Evolutionary conservation across 2,329 filamentous ascomycete species (phyloP), one percentile per base, ranked within the genome.

Genomic region (Colletotrichum sp.): DNA sequence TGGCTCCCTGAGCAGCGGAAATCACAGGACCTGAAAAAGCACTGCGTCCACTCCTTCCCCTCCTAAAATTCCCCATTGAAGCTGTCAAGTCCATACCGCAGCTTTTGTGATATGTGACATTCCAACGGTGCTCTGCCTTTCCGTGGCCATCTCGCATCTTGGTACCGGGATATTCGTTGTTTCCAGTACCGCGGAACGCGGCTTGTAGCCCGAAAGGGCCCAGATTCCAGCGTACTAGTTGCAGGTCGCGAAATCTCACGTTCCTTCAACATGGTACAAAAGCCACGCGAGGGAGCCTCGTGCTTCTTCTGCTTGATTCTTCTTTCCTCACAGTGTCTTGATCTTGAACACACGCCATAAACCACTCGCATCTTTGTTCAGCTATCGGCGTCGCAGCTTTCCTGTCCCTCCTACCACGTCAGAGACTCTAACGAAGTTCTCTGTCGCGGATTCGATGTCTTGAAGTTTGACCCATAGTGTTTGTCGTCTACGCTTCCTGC

Each of bases 151-250:
- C 27, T 13, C 52, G 59, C 34, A 27, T 34, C 44, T 65, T 27
- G 16, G 36, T 30, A 32, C 68, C 63, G 52, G 68, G 34, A 61
- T 65, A 27, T 6, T 16, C 16, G 65, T 59, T 34, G 59, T 73
- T 68, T 65, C 64, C 74, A 73, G 70, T 39, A 69, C 70, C 74
- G 74, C 74, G 74, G 71, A 76, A 76, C 64, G 59, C 74, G 74
- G 74, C 28, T 48, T 34, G 44, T 22, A 48, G 63, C 59, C 70
- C 70, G 61, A 22, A 27, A 28, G 44, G 63, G 64, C 48, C 64
- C 59, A 52, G 57, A 60, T 34, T 60, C 59, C 28, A 25, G 22
- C 32, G 22, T 39, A 11, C 36, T 22, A 32, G 16, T 55, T 52
- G 57, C 22, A 65, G 22, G 15, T 27, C 25, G 64, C 44, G 36